phyloP scores from a whole-genome alignment of 805 yeast genomes.

The Tetrapisispora pingtungensis region DNA sequence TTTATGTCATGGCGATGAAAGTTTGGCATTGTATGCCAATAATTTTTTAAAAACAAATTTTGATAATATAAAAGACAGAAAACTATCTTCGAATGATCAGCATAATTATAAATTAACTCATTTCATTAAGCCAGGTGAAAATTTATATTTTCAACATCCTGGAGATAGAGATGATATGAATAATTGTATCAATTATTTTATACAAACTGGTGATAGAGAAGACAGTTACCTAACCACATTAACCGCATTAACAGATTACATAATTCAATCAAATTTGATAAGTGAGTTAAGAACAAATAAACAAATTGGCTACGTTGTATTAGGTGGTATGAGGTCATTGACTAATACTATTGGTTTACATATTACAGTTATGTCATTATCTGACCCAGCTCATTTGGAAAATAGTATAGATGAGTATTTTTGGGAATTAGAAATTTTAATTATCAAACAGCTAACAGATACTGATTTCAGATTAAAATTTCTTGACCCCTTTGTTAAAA shows the following conservation, averaged over 20 bases:
- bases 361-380: conserved; percentile 46
- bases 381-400: conserved; percentile 34
- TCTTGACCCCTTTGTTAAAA: conserved; percentile 31
- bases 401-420: conserved; percentile 41
- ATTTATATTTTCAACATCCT: conserved; percentile 26
- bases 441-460: conserved; percentile 25
- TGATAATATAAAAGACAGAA: neutral
- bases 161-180: conserved; percentile 40
- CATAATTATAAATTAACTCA: conserved; percentile 29
- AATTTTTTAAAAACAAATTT: conserved; percentile 14
- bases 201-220: conserved; percentile 46
- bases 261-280: conserved; percentile 36
- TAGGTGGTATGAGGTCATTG: conserved; percentile 45
- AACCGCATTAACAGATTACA: conserved; percentile 38
- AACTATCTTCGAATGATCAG: neutral
- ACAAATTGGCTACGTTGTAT: conserved; percentile 53
- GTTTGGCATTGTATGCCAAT: conserved; percentile 18
- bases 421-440: conserved; percentile 30
- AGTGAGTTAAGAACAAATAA: conserved; percentile 43
- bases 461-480: conserved; percentile 29
- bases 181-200: conserved; percentile 41
- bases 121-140: conserved; percentile 29
- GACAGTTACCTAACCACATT: conserved; percentile 31
- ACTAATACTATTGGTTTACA: conserved; percentile 50
- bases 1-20: conserved; percentile 43